Evolutionary conservation across 2,329 filamentous ascomycete genomes (phyloP).

Genomic region (Diaporthe sp.): DNA sequence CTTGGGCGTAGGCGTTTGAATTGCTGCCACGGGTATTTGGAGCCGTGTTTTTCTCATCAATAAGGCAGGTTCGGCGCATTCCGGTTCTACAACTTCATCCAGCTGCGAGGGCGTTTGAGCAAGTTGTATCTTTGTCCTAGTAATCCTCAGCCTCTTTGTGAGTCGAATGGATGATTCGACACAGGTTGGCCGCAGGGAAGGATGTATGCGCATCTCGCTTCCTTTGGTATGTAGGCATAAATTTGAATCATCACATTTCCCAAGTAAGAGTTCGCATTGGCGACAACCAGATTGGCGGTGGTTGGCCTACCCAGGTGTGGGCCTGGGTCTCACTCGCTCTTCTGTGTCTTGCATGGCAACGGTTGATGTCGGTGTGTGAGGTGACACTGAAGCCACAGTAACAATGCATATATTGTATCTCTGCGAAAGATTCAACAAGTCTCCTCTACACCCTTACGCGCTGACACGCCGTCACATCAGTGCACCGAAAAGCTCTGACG

Average conservation of each 20-base stretch:
- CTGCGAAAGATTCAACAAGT: no score
- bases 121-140: not conserved
- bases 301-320: not conserved
- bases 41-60: slow-evolving; percentile 8
- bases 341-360: not conserved
- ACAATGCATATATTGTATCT: not conserved
- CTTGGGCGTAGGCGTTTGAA: slow-evolving; percentile 29
- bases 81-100: slow-evolving; percentile 25
- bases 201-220: not conserved
- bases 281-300: not conserved
- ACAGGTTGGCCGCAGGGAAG: not conserved
- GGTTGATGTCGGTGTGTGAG: slow-evolving; percentile 5
- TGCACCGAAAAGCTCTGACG: no score
- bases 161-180: not conserved
- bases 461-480: no score
- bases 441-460: no score
- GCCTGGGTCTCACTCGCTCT: not conserved
- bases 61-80: slow-evolving; percentile 20
- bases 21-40: slow-evolving; percentile 12
- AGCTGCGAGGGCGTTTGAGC: slow-evolving; percentile 3
- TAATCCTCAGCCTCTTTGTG: not conserved
- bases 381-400: not conserved
- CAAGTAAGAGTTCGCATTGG: not conserved
- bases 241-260: slow-evolving; percentile 2
- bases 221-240: slow-evolving; percentile 11